Evolutionary conservation across 768 basidiomycete genomes (phyloP).

Genomic region (Dentipellis sp.): DNA sequence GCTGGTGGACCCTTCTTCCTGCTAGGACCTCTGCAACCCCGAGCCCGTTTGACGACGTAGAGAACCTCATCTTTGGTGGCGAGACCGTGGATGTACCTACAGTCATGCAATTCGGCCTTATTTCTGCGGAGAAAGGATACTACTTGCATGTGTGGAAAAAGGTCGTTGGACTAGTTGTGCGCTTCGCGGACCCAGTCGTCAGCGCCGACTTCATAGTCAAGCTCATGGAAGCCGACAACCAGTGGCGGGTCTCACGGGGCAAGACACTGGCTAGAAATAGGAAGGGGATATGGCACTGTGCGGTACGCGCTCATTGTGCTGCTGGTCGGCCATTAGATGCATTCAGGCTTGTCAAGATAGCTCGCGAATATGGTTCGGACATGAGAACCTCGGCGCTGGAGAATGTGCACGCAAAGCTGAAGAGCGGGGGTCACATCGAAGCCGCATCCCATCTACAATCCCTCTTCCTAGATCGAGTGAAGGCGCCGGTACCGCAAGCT

Average conservation of each 20-base stretch:
- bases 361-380: constrained; percentile 1
- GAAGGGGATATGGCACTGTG: constrained; percentile 23
- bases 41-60: constrained; percentile 19
- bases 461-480: neutral
- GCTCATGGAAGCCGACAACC: constrained; percentile 21
- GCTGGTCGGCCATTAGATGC: constrained; percentile 32
- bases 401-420: constrained; percentile 18
- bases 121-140: constrained; percentile 41
- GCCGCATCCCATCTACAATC: neutral
- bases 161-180: constrained; percentile 31
- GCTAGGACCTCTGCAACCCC: neutral
- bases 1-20: constrained; percentile 39
- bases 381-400: too few relatives aligned
- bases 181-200: constrained; percentile 28
- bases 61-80: constrained; percentile 22
- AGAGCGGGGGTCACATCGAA: constrained; percentile 11
- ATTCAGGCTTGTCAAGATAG: constrained; percentile 33
- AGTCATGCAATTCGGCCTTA: constrained; percentile 32
- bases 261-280: constrained; percentile 1
- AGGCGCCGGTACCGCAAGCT: too few relatives aligned
- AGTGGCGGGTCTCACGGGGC: neutral
- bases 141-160: constrained; percentile 1
- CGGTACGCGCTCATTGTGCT: constrained; percentile 32
- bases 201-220: constrained; percentile 30
- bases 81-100: constrained; percentile 25